A percentile compares a stretch with the other conserved stretches of the same genome.
These are phyloP conservation scores for Hemileccinum impolitum DNA, from an alignment of 768 basidiomycete genomes.

Conservation along the genomic window DNA sequence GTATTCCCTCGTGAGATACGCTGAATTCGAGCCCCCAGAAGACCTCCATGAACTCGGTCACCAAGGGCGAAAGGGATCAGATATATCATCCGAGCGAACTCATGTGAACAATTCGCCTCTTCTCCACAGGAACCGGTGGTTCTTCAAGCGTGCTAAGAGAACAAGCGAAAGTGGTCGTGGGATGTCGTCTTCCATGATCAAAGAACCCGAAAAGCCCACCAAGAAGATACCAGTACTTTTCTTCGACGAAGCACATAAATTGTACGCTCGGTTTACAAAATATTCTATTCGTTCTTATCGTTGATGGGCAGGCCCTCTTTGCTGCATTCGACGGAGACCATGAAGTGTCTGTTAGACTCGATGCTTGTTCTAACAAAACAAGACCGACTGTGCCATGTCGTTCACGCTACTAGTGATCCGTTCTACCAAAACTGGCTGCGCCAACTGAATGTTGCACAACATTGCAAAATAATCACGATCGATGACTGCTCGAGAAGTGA, in stretches of 20 bases:
- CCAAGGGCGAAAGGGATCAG: conserved; percentile 28
- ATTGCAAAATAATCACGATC: conserved; percentile 82
- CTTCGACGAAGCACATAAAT: conserved; percentile 83
- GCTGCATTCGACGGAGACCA: conserved; percentile 73
- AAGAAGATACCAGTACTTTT: conserved; percentile 82
- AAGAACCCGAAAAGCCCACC: conserved; percentile 33
- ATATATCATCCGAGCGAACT: conserved; percentile 41
- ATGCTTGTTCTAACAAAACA: conserved; percentile 88
- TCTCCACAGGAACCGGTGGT: conserved; percentile 27
- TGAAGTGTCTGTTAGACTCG: conserved; percentile 82
- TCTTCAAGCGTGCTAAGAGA: conserved; percentile 27
- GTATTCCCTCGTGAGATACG: conserved; percentile 70
- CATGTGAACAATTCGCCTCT: conserved; percentile 36
- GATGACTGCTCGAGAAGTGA: conserved; percentile 77
- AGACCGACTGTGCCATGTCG: conserved; percentile 78
- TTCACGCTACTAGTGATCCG: conserved; percentile 79
- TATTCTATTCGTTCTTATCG: neutral
- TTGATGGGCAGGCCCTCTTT: conserved; percentile 54
- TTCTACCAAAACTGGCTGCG: conserved; percentile 84
- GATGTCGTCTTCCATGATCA: conserved; percentile 29
- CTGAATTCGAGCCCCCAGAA: conserved; percentile 56
- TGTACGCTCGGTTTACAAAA: conserved; percentile 41
- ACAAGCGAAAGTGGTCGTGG: conserved; percentile 29
- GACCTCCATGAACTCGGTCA: conserved; percentile 22
- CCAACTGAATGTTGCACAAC: conserved; percentile 76